Evolutionary conservation across 306 rosid species (phyloP).

Genomic region (Aeschynomene evenia): DNA sequence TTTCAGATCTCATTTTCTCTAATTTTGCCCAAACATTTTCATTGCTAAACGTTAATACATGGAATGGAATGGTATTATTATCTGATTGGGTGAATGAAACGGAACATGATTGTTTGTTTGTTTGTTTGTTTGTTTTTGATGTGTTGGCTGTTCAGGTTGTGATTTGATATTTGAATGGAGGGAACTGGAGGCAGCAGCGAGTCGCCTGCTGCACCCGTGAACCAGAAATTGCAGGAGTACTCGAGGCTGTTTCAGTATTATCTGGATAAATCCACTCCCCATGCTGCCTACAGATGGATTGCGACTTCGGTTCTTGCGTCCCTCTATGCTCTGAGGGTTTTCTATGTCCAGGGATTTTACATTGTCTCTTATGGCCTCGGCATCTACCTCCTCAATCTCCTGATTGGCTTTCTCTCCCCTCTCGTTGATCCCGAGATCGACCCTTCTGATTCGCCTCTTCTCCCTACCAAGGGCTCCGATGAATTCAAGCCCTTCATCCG

Average conservation of each 20-base stretch:
- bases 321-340: conserved; percentile 56
- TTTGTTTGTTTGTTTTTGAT: background rate
- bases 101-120: background rate
- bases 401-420: conserved; percentile 87
- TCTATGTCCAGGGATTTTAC: conserved; percentile 70
- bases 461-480: conserved; percentile 87
- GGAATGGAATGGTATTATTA: background rate
- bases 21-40: too few relatives aligned
- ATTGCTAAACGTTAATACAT: too few relatives aligned
- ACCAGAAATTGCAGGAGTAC: conserved; percentile 49
- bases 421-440: conserved; percentile 82
- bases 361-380: conserved; percentile 81
- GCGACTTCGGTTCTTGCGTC: conserved; percentile 45
- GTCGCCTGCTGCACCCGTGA: conserved; percentile 50
- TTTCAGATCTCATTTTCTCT: background rate
- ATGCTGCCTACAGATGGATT: conserved; percentile 59
- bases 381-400: conserved; percentile 77
- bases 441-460: conserved; percentile 50
- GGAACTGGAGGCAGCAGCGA: conserved; percentile 58
- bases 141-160: conserved; percentile 8
- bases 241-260: conserved; percentile 64
- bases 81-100: background rate
- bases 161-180: conserved; percentile 34
- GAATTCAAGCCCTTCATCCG: conserved; percentile 93
- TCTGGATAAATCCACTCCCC: conserved; percentile 77